Conservation (phyloP, 805 yeast species). For the Metschnikowia lochheadii region DNA sequence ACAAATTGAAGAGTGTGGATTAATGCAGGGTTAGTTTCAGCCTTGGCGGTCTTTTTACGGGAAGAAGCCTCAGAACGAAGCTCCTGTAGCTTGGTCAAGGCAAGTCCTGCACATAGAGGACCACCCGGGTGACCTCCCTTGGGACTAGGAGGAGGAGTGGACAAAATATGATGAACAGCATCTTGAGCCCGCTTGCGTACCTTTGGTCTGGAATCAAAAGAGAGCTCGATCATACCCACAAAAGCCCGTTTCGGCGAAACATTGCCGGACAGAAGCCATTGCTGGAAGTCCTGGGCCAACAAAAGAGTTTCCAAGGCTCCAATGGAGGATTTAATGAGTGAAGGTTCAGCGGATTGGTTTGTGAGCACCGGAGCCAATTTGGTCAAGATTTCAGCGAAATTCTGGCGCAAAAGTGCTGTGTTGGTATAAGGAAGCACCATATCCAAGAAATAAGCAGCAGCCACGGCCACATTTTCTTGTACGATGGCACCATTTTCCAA, state of each 20-base stretch:
- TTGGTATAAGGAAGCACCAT: constrained; percentile 73
- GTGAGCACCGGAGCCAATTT: constrained; percentile 80
- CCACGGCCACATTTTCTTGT: constrained; percentile 63
- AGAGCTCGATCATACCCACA: constrained; percentile 69
- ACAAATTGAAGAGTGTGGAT: constrained; percentile 78
- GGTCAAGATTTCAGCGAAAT: constrained; percentile 72
- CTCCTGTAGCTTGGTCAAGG: constrained; percentile 51
- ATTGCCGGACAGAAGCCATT: constrained; percentile 62
- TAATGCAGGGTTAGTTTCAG: constrained; percentile 52
- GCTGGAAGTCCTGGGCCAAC: constrained; percentile 70
- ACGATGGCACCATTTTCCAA: constrained; percentile 44
- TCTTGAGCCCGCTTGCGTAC: constrained; percentile 94
- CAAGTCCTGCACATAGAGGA: constrained; percentile 61
- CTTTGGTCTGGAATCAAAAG: constrained; percentile 88
- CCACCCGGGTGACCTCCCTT: constrained; percentile 75
- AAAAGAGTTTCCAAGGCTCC: constrained; percentile 81
- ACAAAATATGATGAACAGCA: constrained; percentile 63
- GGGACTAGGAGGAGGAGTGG: constrained; percentile 72
- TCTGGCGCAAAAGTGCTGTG: constrained; percentile 60
- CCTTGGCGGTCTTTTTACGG: constrained; percentile 34
- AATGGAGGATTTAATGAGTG: constrained; percentile 74
- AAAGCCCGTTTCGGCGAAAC: constrained; percentile 81
- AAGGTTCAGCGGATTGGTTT: constrained; percentile 66
- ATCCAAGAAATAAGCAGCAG: constrained; percentile 79
- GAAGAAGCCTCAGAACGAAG: constrained; percentile 34